Conservation (phyloP, 2,329 filamentous ascomycete genomes). For the Claviceps maximensis region DNA sequence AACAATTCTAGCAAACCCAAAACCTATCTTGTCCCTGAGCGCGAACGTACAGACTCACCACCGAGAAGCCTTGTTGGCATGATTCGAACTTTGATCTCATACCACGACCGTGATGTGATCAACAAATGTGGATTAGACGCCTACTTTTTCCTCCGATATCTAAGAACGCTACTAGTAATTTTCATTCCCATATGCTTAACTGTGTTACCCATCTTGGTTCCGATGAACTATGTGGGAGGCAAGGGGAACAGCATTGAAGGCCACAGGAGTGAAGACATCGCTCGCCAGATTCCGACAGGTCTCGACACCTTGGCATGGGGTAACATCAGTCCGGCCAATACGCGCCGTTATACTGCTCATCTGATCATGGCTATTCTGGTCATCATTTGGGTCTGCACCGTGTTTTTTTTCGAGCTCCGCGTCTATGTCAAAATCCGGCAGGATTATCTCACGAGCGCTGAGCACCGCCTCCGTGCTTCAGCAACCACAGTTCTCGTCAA, state of each 20-base stretch:
- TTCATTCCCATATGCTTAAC: slow-evolving; percentile 71
- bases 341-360: slow-evolving; percentile 70
- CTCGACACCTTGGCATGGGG: slow-evolving; percentile 78
- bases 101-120: slow-evolving; percentile 71
- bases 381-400: slow-evolving; percentile 71
- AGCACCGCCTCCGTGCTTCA: slow-evolving; percentile 84
- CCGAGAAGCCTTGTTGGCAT: slow-evolving; percentile 42
- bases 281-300: slow-evolving; percentile 32
- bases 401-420: slow-evolving; percentile 75
- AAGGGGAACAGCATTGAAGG: slow-evolving; percentile 40
- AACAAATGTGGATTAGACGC: slow-evolving; percentile 92
- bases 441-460: slow-evolving; percentile 84
- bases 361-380: slow-evolving; percentile 65
- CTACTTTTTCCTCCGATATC: slow-evolving; percentile 92
- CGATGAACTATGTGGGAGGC: slow-evolving; percentile 67
- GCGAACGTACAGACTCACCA: slow-evolving; percentile 67
- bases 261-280: slow-evolving; percentile 16
- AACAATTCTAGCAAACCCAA: slow-evolving; percentile 51
- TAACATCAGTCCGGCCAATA: slow-evolving; percentile 58
- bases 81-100: slow-evolving; percentile 47
- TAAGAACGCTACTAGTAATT: slow-evolving; percentile 66
- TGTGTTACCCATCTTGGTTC: slow-evolving; percentile 73
- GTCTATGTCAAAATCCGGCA: slow-evolving; percentile 90
- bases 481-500: slow-evolving; percentile 92
- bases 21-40: slow-evolving; percentile 75